Percentiles rank a stretch among this genome's conserved stretches.
phyloP scores from a whole-genome alignment of 352 stramenopile species.

The Stephanocyclus meneghinianus region DNA sequence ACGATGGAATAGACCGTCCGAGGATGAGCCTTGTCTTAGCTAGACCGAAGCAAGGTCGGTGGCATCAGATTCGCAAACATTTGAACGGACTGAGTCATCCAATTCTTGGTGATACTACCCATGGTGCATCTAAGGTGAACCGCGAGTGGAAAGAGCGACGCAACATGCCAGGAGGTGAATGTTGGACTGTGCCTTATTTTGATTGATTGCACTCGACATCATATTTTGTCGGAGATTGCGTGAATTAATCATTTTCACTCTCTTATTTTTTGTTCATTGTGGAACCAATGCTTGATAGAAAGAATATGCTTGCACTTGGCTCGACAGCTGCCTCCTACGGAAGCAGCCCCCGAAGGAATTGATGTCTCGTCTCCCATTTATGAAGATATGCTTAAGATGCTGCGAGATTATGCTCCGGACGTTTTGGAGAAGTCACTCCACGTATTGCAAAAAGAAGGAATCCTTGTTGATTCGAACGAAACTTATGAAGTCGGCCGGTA shows the following conservation, averaged over 20 bases:
- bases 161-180: conserved; percentile 30
- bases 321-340: conserved; percentile 33
- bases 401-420: conserved; percentile 39
- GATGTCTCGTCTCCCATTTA: conserved; percentile 45
- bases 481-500: conserved; percentile 31
- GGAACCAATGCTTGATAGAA: neutral
- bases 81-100: conserved; percentile 78
- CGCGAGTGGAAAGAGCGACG: conserved; percentile 58
- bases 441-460: conserved; percentile 45
- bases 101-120: conserved; percentile 78
- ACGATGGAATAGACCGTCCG: conserved; percentile 20
- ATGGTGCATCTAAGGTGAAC: conserved; percentile 72
- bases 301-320: conserved; percentile 53
- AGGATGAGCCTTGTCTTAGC: conserved; percentile 71
- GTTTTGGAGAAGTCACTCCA: conserved; percentile 38
- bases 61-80: conserved; percentile 81
- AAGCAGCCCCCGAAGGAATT: conserved; percentile 36
- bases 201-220: too few relatives aligned
- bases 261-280: too few relatives aligned
- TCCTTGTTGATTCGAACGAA: conserved; percentile 23
- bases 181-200: too few relatives aligned
- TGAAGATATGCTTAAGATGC: conserved; percentile 49
- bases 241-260: too few relatives aligned
- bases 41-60: conserved; percentile 67
- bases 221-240: too few relatives aligned